Evolutionary conservation across 306 rosid species (phyloP), one percentile per base, ranked within the genome.

Genomic region (Corylus avellana): DNA sequence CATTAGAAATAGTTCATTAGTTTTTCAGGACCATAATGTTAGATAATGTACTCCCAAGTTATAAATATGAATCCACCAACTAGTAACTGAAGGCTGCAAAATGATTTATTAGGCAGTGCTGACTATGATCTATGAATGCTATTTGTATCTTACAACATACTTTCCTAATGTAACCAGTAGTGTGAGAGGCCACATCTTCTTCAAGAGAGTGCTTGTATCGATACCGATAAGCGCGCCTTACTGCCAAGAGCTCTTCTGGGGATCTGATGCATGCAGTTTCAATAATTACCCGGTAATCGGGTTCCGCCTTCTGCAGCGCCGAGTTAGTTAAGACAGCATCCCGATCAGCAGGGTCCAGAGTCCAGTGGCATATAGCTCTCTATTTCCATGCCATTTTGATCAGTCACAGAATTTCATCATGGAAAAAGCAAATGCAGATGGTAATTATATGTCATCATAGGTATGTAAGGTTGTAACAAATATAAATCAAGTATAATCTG

Each of bases 311-410:
- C 75, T 77, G 78, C 20, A 86, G 68, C 75, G 77, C 88, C 46
- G 75, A 78, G 0, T 86, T 79, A 10, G 85, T 78, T 44, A 77
- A 63, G 70, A 72, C 51, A 11, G 89, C 91, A 72, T 88, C 89
- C 72, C 91, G 79, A 77, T 81, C 88, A 64, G 89, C 84, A 81
- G 90, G 85, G 77, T 86, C 92, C 84, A 84, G 70, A 2, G 81
- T 88, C 92, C 92, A 88, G n/a, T 71, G 55, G 76, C 79, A 72
- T 55, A 88, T 67, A 51, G 86, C 88, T 59, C 82, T 82, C 92
- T 88, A 8, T 32, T 32, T 32, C 5, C 59, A 81, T 44, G 22
- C 37, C 49, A 53, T 13, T 63, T 63, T 29, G 17, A 27, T 62
- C 29, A 32, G 70, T 12, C 70, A 13, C 35, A 29, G 13, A 63